Conservation (phyloP, 306 rosid genomes). For the Vicia sativa region DNA sequence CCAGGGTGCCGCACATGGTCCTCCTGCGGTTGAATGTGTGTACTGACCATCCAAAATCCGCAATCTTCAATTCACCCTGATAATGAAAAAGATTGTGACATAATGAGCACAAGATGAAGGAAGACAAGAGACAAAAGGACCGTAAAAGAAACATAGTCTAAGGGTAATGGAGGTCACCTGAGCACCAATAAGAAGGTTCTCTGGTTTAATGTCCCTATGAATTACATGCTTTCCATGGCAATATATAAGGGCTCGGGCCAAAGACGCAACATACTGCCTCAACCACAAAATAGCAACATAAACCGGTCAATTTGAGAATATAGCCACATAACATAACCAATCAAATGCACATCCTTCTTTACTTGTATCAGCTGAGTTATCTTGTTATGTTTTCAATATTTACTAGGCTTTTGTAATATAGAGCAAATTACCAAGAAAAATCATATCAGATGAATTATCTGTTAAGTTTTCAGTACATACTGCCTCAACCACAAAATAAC, state of each 20-base stretch:
- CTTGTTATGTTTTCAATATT: background rate
- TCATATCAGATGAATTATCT: background rate
- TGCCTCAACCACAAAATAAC: constrained; percentile 45
- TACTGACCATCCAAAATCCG: constrained; percentile 99
- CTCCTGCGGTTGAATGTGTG: constrained; percentile 97
- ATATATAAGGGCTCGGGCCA: constrained; percentile 97
- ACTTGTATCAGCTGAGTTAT: background rate
- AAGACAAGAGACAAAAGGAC: constrained; percentile 9
- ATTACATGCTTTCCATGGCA: constrained; percentile 99
- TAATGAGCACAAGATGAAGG: constrained; percentile 22
- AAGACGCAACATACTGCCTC: constrained; percentile 87
- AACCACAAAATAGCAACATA: constrained; percentile 31
- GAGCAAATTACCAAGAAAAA: constrained; percentile 1
- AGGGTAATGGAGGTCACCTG: constrained; percentile 61
- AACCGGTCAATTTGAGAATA: constrained; percentile 28
- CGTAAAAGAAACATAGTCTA: constrained; percentile 26
- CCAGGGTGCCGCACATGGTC: constrained; percentile 99
- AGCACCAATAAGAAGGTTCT: constrained; percentile 90
- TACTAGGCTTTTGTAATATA: background rate
- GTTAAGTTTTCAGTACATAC: no score
- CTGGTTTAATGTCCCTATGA: constrained; percentile 97
- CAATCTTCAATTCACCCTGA: constrained; percentile 97
- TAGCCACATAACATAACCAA: background rate
- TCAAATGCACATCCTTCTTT: background rate
- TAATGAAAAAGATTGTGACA: constrained; percentile 30